These are phyloP conservation scores for Magnusiomyces starmeri DNA, from an alignment of 1,139 yeast species.

Conservation along the genomic window DNA sequence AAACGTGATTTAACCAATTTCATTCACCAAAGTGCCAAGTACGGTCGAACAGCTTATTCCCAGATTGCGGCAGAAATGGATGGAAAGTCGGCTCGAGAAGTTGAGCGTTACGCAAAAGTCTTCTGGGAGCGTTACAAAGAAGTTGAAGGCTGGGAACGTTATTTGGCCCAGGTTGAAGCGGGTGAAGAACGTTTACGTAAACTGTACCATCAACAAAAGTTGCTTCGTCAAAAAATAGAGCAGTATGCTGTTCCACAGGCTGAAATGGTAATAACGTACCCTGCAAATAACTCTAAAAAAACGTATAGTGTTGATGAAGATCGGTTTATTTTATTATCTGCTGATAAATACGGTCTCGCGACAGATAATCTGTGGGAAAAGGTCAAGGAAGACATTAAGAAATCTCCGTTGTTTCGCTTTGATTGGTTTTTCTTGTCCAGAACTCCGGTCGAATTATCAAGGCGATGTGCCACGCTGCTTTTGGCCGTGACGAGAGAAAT, in stretches of 20 bases:
- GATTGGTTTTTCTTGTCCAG: slow-evolving; percentile 89
- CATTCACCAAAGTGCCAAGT: slow-evolving; percentile 73
- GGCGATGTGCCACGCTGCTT: slow-evolving; percentile 76
- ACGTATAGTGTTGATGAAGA: slow-evolving; percentile 84
- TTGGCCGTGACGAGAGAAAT: slow-evolving; percentile 30
- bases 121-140: slow-evolving; percentile 73
- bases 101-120: slow-evolving; percentile 56
- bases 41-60: slow-evolving; percentile 61
- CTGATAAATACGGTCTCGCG: slow-evolving; percentile 74
- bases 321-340: slow-evolving; percentile 64
- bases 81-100: slow-evolving; percentile 65
- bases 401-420: slow-evolving; percentile 69
- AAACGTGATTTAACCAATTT: slow-evolving; percentile 86
- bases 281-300: slow-evolving; percentile 76
- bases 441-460: slow-evolving; percentile 75
- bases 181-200: slow-evolving; percentile 78
- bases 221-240: slow-evolving; percentile 58
- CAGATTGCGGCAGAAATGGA: slow-evolving; percentile 58
- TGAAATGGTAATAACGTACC: slow-evolving; percentile 75
- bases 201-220: slow-evolving; percentile 54
- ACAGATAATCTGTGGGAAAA: slow-evolving; percentile 68
- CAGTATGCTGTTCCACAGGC: slow-evolving; percentile 63
- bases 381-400: slow-evolving; percentile 68
- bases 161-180: slow-evolving; percentile 70
- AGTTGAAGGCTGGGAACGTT: slow-evolving; percentile 82